Base-by-base conservation (phyloP, 2,329 filamentous ascomycete species). In the Periglandula ipomoeae region DNA sequence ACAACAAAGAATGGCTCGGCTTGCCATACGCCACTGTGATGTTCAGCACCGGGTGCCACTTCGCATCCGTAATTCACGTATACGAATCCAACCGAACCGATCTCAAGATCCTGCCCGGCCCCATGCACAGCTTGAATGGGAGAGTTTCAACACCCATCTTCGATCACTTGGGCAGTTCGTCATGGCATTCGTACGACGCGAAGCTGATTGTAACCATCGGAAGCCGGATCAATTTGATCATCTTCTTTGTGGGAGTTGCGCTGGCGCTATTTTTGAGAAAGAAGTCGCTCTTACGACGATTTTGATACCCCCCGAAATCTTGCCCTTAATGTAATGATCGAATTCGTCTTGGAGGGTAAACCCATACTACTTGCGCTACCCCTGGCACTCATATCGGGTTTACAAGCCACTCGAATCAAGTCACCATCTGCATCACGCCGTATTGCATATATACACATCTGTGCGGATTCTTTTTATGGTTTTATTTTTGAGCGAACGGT, bases 41-140 rank as follows among this genome's bases (percentile, higher is more conserved):
- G 68, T 70, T 70, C 52, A 69, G 65, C 52, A 69, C 68, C 1
- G 67, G 67, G 11, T 69, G 67, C 37, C 67, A 70, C 50, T 70
- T 67, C 49, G 67, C 65, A 22, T 70, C 67, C 5, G 66, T 62
- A 0, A 66, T 70, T n/a, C 68, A 68, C 52, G 60, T 64, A 19
- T 58, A 63, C 37, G 63, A 69, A 46, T 37, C 45, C 1, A 56
- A 65, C 50, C 59, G 66, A 30, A 56, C 54, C 8, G 44, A 57
- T 4, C 57, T 68, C 39, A 66, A 67, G 47, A 62, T 70, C 47
- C 59, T 70, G 1, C 56, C 61, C 7, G 68, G 67, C 1, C 56
- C 64, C 1, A 34, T 70, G 51, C 66, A 70, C 52, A 65, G 62
- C 52, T 60, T 70, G 7, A 70, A 66, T 49, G 68, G 67, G 0